Percentiles rank a stretch among this genome's conserved stretches.
Evolutionary conservation across 1,284 basidiomycete species (phyloP).

Genomic region (Trichosporon sp.): DNA sequence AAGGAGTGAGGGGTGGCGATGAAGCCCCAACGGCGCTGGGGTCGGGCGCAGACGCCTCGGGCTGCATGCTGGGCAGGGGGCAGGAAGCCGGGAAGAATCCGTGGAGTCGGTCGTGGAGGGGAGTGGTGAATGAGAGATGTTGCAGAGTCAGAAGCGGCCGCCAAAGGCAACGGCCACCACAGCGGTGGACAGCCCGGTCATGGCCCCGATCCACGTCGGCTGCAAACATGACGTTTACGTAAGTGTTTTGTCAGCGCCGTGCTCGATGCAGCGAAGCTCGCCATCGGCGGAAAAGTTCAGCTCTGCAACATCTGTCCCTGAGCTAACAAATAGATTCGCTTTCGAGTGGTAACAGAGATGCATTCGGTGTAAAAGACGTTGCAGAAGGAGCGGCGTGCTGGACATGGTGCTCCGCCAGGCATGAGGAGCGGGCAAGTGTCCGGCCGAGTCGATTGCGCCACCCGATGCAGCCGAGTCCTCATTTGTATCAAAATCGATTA

Average conservation of each 20-base stretch:
- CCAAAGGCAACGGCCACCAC: background rate
- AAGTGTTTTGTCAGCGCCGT: background rate
- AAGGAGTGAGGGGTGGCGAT: constrained; percentile 11
- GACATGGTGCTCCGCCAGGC: background rate
- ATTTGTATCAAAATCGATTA: background rate
- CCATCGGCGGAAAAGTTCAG: background rate
- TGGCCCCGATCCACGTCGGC: constrained; percentile 3
- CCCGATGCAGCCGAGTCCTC: background rate
- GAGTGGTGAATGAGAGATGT: background rate
- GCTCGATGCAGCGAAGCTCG: background rate
- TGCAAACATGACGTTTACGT: constrained; percentile 2
- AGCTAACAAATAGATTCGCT: background rate
- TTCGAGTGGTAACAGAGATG: background rate
- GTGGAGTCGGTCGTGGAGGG: background rate
- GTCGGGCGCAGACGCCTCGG: constrained; percentile 13
- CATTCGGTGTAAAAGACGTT: background rate
- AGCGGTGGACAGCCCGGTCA: background rate
- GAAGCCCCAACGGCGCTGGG: constrained; percentile 7
- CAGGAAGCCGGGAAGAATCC: background rate
- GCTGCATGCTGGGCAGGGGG: constrained; percentile 15
- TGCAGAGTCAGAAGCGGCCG: background rate
- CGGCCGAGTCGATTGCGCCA: background rate
- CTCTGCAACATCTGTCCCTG: background rate
- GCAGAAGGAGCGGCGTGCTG: background rate
- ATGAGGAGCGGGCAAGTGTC: background rate